These are phyloP conservation scores for Anthracocystis walkeri DNA, from an alignment of 1,284 basidiomycete species.

Conservation along the genomic window DNA sequence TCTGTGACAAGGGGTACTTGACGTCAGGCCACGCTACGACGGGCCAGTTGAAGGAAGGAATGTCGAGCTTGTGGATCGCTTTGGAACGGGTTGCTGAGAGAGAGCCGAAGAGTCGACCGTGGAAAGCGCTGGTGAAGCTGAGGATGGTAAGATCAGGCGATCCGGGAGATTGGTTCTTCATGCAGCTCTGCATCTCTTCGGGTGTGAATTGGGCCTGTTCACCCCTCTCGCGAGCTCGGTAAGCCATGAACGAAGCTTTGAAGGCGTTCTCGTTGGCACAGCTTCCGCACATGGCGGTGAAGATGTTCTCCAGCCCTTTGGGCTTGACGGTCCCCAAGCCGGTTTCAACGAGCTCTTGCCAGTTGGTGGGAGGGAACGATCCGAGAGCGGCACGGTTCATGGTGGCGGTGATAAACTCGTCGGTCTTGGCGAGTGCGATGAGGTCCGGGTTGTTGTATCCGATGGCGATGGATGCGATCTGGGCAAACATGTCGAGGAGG, in stretches of 20 bases:
- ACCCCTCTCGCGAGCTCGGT: constrained; percentile 70
- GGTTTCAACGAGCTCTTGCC: constrained; percentile 71
- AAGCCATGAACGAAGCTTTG: constrained; percentile 74
- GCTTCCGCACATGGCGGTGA: constrained; percentile 69
- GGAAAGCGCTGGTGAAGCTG: constrained; percentile 72
- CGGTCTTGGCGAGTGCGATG: constrained; percentile 62
- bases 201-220: constrained; percentile 46
- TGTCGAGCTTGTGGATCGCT: constrained; percentile 73
- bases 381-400: constrained; percentile 74
- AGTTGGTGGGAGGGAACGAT: constrained; percentile 73
- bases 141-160: constrained; percentile 72
- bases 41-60: constrained; percentile 75
- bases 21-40: constrained; percentile 72
- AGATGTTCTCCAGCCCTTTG: constrained; percentile 72
- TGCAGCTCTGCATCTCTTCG: constrained; percentile 70
- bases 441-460: constrained; percentile 73
- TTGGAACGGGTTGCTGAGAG: constrained; percentile 72
- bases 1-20: constrained; percentile 73
- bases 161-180: constrained; percentile 73
- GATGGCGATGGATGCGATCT: constrained; percentile 70
- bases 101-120: constrained; percentile 66
- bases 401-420: constrained; percentile 69
- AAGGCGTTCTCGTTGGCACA: constrained; percentile 72
- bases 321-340: constrained; percentile 73
- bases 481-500: constrained; percentile 74